phyloP scores from a whole-genome alignment of 2,329 filamentous ascomycete species.

The Phoma sp. region DNA sequence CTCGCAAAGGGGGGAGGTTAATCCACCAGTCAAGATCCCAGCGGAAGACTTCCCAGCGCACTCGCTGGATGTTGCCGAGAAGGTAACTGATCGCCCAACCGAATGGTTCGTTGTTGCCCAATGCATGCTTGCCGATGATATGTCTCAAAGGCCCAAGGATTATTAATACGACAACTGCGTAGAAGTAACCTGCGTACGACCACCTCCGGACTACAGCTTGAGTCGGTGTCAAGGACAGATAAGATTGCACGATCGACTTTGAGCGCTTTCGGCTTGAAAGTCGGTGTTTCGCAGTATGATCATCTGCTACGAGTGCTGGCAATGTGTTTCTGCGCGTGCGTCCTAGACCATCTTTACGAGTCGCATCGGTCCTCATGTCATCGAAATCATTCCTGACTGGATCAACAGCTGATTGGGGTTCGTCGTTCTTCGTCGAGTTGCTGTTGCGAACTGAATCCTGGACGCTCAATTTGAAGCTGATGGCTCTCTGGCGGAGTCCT shows the following conservation, averaged over 20 bases:
- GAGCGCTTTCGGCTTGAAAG: conserved; percentile 36
- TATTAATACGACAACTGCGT: conserved; percentile 68
- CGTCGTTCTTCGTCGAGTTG: conserved; percentile 19
- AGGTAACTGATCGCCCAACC: conserved; percentile 93
- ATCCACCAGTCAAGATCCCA: conserved; percentile 77
- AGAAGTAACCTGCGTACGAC: conserved; percentile 82
- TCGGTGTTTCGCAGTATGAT: conserved; percentile 28
- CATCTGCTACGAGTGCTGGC: conserved; percentile 32
- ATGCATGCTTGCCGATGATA: conserved; percentile 70
- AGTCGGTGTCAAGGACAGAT: conserved; percentile 77
- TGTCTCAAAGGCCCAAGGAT: conserved; percentile 74
- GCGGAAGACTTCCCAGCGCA: conserved; percentile 74
- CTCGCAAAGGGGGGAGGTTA: conserved; percentile 63
- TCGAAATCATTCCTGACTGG: conserved; percentile 26
- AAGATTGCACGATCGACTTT: conserved; percentile 61
- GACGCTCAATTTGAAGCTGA: conserved; percentile 29
- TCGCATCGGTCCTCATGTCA: conserved; percentile 5
- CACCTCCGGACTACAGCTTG: conserved; percentile 81
- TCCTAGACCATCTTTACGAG: conserved; percentile 4
- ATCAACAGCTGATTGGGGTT: conserved; percentile 42
- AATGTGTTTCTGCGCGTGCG: conserved; percentile 45
- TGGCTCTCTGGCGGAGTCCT: conserved; percentile 31
- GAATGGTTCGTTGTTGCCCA: conserved; percentile 78
- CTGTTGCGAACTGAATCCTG: conserved; percentile 26
- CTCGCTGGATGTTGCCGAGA: conserved; percentile 75